phyloP scores from a whole-genome alignment of 2,329 filamentous ascomycete genomes.

The Hysterium pulicare region DNA sequence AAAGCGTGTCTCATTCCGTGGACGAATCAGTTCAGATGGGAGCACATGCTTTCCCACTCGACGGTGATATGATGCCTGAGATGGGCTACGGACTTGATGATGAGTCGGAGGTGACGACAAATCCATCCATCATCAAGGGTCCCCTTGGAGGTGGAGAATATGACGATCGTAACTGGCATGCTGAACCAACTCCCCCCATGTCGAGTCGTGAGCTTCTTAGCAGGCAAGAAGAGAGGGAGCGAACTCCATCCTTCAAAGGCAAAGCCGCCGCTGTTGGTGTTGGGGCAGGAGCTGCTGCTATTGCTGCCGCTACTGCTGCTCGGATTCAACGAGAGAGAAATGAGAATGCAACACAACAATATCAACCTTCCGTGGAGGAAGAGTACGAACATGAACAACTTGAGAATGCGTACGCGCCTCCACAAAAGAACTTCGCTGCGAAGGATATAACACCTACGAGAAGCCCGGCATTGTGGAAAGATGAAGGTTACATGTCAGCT shows the following conservation, averaged over 20 bases:
- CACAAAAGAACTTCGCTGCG: slow-evolving; percentile 24
- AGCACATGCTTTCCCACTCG: slow-evolving; percentile 66
- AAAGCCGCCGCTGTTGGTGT: slow-evolving; percentile 37
- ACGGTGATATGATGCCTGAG: slow-evolving; percentile 71
- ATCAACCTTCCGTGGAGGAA: slow-evolving; percentile 37
- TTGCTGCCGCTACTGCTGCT: slow-evolving; percentile 49
- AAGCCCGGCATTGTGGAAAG: slow-evolving; percentile 56
- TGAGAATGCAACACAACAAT: slow-evolving; percentile 23
- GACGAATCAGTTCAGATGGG: slow-evolving; percentile 56
- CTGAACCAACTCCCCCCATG: slow-evolving; percentile 51
- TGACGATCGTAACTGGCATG: slow-evolving; percentile 52
- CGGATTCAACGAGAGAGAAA: slow-evolving; percentile 21
- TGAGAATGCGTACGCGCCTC: slow-evolving; percentile 31
- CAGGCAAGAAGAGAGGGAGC: slow-evolving; percentile 32
- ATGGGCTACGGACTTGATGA: slow-evolving; percentile 63
- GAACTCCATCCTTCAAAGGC: slow-evolving; percentile 32
- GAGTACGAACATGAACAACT: slow-evolving; percentile 24
- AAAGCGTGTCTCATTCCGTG: slow-evolving; percentile 51
- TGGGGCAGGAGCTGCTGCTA: slow-evolving; percentile 52
- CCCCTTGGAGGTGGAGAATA: slow-evolving; percentile 58
- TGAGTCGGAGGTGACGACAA: slow-evolving; percentile 70
- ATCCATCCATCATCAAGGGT: slow-evolving; percentile 78
- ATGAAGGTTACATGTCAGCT: slow-evolving; percentile 91
- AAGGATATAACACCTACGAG: slow-evolving; percentile 37
- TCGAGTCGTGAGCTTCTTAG: slow-evolving; percentile 26